Base-by-base conservation (phyloP, 129 eudicot genomes). In the Flaveria robusta region DNA sequence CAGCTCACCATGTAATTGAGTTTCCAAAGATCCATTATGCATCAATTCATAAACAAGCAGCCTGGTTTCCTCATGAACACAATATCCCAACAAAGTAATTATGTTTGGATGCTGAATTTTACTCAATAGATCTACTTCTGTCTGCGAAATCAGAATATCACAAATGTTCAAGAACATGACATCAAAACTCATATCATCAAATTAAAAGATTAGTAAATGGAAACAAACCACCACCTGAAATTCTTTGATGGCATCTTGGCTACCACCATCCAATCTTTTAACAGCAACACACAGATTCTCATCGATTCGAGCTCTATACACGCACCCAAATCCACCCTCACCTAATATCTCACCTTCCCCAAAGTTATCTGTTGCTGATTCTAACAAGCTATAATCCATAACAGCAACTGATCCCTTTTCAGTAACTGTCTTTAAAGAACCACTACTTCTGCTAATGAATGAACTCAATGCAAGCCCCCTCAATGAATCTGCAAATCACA, bases 101-200 rank as follows among this genome's bases (percentile, higher is more conserved):
- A 93, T 81, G 49, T 93, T 91, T 19, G 92, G 97, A 84, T 94
- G 98, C 60, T 81, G 97, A 83, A 94, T 88, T 86, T 83, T 91
- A 78, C 93, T 88, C 90, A 94, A 83, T 76, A 83, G 86, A 59
- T 85, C 90, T 65, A 91, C 85, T 85, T 94, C 98, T 65, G 87
- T 94, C 98, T 94, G 87, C 83, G 84, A 54, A 66, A 81, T 31
- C 27, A 66, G 29, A 77, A 68, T 23, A 58, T 71, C 24, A 54
- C 9, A 75, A 70, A n/a, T 10, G 1, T 56, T 15, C 50, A 46
- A 59, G 15, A 22, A 58, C 69, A 58, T 9, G 46, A 39, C 22
- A 11, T 18, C 18, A 50, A 54, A 41, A 26, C 39, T 7, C 49
- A 31, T 51, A 78, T 45, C 58, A 7, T 26, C 2, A 74, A 60